Conservation (phyloP, 352 stramenopile genomes). For the Phytophthora colocasiae region DNA sequence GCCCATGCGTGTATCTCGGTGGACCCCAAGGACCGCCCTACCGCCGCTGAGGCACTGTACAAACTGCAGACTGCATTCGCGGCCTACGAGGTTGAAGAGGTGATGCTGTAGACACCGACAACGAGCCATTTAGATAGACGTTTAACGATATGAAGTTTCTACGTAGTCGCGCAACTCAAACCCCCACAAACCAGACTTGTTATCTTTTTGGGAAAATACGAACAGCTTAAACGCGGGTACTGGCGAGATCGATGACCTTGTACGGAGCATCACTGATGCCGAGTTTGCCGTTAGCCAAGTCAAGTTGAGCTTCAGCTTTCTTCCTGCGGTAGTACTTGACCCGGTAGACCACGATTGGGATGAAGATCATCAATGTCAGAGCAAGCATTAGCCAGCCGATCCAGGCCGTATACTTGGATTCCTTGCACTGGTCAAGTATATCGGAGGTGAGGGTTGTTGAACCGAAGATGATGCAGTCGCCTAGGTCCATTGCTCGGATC, state of each 20-base stretch:
- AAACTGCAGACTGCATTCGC: constrained; percentile 41
- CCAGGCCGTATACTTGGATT: constrained; percentile 7
- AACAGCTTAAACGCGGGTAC: constrained; percentile 8
- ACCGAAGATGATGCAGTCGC: constrained; percentile 41
- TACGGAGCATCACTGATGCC: constrained; percentile 31
- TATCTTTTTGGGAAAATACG: no score
- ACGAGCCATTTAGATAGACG: constrained; percentile 29
- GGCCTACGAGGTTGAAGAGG: constrained; percentile 37
- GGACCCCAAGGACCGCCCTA: constrained; percentile 42
- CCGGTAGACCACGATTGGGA: constrained; percentile 21
- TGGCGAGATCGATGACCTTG: constrained; percentile 27
- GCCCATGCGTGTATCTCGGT: constrained; percentile 45
- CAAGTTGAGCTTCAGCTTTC: constrained; percentile 12
- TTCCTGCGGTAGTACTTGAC: constrained; percentile 11
- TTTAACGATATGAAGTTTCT: constrained; percentile 38
- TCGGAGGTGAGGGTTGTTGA: constrained; percentile 31
- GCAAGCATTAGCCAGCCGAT: constrained; percentile 15
- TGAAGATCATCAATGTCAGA: constrained; percentile 13
- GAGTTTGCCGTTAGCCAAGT: constrained; percentile 32
- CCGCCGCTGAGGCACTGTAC: constrained; percentile 41
- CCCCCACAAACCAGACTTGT: no score
- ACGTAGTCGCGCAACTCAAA: constrained; percentile 4
- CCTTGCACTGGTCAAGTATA: constrained; percentile 36
- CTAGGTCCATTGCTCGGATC: constrained; percentile 26
- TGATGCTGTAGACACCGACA: constrained; percentile 34